Base-by-base conservation (phyloP, 2,329 filamentous ascomycete species). In the Coniella lustricola region DNA sequence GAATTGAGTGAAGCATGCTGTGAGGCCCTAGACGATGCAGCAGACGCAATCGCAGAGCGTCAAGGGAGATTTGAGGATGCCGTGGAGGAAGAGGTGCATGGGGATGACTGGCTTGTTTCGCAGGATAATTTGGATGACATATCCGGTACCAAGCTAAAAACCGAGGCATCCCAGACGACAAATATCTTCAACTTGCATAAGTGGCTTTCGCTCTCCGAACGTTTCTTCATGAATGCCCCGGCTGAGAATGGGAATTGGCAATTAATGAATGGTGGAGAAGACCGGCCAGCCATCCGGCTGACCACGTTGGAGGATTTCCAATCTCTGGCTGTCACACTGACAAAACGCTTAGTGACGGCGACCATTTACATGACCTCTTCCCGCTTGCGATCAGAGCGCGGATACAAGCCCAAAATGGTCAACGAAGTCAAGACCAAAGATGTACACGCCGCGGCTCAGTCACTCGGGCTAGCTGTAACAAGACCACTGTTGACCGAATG, bases 281-380 rank as follows among this genome's bases (percentile, higher is more conserved):
- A 78, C 48, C 70, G 70, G 3, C 90, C 90, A 0, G 80, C 84
- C 0, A 78, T 95, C 18, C 82, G 85, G 56, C 77, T 82, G 7
- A 90, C 87, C 2, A 82, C 86, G 0, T 74, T 94, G n/a, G 74
- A 79, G 4, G 87, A 93, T 56, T 84, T 95, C 38, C 75, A 90
- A 58, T 77, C 77, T 8, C 64, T 95, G 2, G 71, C 77, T 0
- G 62, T 85, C 1, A 85, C 77, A 46, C 56, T 93, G 13, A 90
- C 86, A 0, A 79, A 78, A 50, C 76, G 86, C 12, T 66, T 95
- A 1, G 71, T 93, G 2, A 79, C 86, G 40, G 79, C 85, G 0
- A 71, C 80, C 0, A 67, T 93, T 0, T 85, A 84, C 57, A 77
- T 88, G 50, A 79, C 84, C n/a, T 76, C 79, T 61, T 84, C 85